These are phyloP conservation scores for Lentinula detonsa DNA, from an alignment of 768 basidiomycete species.

Conservation along the genomic window DNA sequence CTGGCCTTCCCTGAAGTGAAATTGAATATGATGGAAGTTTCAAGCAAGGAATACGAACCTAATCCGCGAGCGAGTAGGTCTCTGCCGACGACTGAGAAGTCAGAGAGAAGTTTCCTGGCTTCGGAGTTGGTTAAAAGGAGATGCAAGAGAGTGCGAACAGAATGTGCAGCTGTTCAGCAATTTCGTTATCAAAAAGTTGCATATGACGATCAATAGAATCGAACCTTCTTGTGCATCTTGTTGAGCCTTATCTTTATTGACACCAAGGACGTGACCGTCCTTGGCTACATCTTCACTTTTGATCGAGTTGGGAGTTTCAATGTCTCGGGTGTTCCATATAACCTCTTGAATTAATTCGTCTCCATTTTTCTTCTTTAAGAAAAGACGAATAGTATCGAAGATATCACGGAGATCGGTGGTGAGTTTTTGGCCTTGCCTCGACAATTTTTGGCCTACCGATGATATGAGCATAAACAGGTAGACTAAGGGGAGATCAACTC, in stretches of 20 bases:
- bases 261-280: conserved; percentile 33
- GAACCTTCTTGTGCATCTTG: conserved; percentile 61
- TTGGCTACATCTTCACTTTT: conserved; percentile 14
- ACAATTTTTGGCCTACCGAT: conserved; percentile 65
- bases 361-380: conserved; percentile 79
- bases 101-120: conserved; percentile 81
- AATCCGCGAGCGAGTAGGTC: conserved; percentile 78
- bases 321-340: conserved; percentile 68
- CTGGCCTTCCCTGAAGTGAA: conserved; percentile 48
- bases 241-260: conserved; percentile 47
- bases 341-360: conserved; percentile 94
- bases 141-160: conserved; percentile 82
- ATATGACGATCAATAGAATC: conserved; percentile 4
- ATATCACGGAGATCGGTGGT: conserved; percentile 76
- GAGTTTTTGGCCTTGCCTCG: conserved; percentile 70
- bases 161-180: conserved; percentile 57
- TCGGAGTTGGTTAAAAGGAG: conserved; percentile 92
- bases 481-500: background rate
- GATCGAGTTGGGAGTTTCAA: conserved; percentile 22
- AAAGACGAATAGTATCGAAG: conserved; percentile 62
- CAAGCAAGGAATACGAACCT: background rate
- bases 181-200: conserved; percentile 1
- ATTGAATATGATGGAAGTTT: background rate
- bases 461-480: conserved; percentile 35
- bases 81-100: conserved; percentile 72